These are phyloP conservation scores for Ramularia collo-cygni DNA, from an alignment of 2,329 filamentous ascomycete species.

Conservation along the genomic window DNA sequence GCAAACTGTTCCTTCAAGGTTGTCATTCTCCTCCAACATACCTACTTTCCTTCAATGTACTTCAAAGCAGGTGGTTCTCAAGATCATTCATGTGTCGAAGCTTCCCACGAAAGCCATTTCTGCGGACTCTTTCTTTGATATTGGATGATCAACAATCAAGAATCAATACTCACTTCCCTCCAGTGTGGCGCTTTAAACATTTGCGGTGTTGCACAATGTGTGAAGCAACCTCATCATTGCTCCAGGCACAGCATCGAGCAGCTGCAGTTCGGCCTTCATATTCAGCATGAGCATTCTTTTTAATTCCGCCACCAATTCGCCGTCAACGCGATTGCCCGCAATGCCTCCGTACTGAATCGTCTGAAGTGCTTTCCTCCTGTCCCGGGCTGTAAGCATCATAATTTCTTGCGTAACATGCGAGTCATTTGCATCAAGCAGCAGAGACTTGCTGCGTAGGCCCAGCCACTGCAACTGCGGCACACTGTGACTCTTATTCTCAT, in stretches of 20 bases:
- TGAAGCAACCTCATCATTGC: constrained; percentile 22
- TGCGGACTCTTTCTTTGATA: too few relatives aligned
- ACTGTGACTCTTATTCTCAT: constrained; percentile 48
- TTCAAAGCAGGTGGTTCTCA: too few relatives aligned
- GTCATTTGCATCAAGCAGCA: constrained; percentile 14
- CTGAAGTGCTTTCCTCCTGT: constrained; percentile 51
- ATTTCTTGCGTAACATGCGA: constrained; percentile 34
- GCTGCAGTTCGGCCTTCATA: constrained; percentile 69
- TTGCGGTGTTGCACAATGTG: too few relatives aligned
- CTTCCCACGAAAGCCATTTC: too few relatives aligned
- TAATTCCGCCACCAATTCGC: constrained; percentile 45
- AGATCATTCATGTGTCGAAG: too few relatives aligned
- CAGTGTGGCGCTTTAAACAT: too few relatives aligned
- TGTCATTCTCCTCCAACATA: too few relatives aligned
- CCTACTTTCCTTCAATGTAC: too few relatives aligned
- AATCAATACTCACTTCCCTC: too few relatives aligned
- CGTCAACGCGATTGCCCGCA: constrained; percentile 1
- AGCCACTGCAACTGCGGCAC: constrained; percentile 57
- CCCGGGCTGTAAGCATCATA: constrained; percentile 47
- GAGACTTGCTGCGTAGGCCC: constrained; percentile 45
- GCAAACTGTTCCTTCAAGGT: too few relatives aligned
- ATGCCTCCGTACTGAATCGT: constrained; percentile 39
- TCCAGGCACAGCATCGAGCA: constrained; percentile 24
- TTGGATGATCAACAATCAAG: too few relatives aligned
- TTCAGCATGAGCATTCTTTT: constrained; percentile 69